Conservation (phyloP, 441 rosid genomes). For the Dalechampia spathulata region DNA sequence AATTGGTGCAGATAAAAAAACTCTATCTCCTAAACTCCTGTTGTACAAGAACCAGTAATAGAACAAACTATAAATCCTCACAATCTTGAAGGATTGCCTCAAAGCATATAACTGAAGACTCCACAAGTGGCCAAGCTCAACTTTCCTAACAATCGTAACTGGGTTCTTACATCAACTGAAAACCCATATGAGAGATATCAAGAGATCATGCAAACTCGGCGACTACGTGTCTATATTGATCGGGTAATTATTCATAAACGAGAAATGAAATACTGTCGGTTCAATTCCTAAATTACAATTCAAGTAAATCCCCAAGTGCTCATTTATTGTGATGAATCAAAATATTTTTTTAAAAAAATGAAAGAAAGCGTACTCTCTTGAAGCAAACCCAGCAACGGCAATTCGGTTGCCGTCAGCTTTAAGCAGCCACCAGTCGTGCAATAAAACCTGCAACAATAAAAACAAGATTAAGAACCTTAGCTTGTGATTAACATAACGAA, state of each 20-base stretch:
- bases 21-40: slow-evolving; percentile 34
- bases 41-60: neutral
- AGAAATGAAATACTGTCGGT: too few species aligned
- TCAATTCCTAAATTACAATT: too few species aligned
- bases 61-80: neutral
- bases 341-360: neutral
- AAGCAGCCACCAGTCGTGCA: slow-evolving; percentile 59
- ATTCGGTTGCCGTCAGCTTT: slow-evolving; percentile 23
- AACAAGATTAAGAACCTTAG: too few species aligned
- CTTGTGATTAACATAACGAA: too few species aligned
- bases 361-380: slow-evolving; percentile 24
- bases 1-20: slow-evolving; percentile 53
- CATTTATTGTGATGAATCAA: too few species aligned
- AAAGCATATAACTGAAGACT: neutral
- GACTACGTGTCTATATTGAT: too few species aligned
- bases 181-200: too few species aligned
- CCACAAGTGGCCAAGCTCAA: neutral
- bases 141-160: neutral
- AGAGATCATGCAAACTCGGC: too few species aligned
- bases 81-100: neutral
- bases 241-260: too few species aligned
- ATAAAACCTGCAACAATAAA: too few species aligned
- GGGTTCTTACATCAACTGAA: neutral
- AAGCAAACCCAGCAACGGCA: slow-evolving; percentile 47
- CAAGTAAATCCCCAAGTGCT: neutral